A percentile compares a stretch with the other conserved stretches of the same genome.
Conservation (phyloP, 2,329 filamentous ascomycete genomes). For the Cladosporium cucumerinum region DNA sequence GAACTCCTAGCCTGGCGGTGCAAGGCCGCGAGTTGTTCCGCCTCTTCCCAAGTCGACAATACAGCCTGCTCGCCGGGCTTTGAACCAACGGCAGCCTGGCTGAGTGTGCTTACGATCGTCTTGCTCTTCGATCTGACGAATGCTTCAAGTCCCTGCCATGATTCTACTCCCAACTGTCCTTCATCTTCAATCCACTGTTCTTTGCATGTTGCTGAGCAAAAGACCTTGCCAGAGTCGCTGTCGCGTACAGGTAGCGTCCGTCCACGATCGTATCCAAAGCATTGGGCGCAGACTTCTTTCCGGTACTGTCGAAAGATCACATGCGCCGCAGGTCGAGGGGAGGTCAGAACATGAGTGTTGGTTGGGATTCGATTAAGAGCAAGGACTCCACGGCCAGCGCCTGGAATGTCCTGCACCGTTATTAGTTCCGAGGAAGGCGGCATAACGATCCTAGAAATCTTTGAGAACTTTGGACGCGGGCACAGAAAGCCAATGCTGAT, state of each 20-base stretch:
- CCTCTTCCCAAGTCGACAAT: conserved; percentile 22
- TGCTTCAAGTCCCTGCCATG: conserved; percentile 28
- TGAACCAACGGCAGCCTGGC: background rate
- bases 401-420: conserved; percentile 40
- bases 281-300: conserved; percentile 48
- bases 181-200: conserved; percentile 34
- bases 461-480: background rate
- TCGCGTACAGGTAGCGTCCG: conserved; percentile 41
- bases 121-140: conserved; percentile 25
- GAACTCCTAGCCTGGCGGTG: background rate
- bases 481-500: background rate
- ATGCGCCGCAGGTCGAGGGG: conserved; percentile 38
- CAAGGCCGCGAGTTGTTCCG: conserved; percentile 18
- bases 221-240: conserved; percentile 40
- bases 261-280: conserved; percentile 46
- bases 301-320: conserved; percentile 46
- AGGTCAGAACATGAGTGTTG: conserved; percentile 37
- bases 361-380: conserved; percentile 36
- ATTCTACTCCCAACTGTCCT: conserved; percentile 29
- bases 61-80: conserved; percentile 14
- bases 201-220: conserved; percentile 40
- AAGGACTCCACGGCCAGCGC: conserved; percentile 46
- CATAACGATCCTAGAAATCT: conserved; percentile 2
- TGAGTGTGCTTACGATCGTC: conserved; percentile 9
- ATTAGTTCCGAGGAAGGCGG: conserved; percentile 30